These are phyloP conservation scores for Ganoderma meredithae DNA, from an alignment of 1,284 basidiomycete species.

Conservation along the genomic window DNA sequence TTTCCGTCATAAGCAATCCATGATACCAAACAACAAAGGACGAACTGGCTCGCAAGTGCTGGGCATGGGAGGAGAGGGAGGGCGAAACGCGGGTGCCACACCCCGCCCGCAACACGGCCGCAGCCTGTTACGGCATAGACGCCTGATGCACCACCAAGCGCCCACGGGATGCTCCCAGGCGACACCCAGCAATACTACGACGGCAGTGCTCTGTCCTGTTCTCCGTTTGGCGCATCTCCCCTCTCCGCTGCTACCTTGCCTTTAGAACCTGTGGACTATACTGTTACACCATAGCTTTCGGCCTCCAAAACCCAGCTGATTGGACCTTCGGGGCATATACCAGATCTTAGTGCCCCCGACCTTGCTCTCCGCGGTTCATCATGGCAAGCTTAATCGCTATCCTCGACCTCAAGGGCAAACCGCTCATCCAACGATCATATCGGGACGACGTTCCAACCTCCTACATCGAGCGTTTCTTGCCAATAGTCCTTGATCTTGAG, in stretches of 20 bases:
- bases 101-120: conserved; percentile 19
- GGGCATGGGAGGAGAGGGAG: conserved; percentile 27
- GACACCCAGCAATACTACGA: not conserved
- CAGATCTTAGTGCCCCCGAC: not conserved
- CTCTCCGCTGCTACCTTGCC: not conserved
- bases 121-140: conserved; percentile 1
- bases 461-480: conserved; percentile 93
- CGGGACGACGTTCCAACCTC: conserved; percentile 93
- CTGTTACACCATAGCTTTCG: not conserved
- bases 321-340: not conserved
- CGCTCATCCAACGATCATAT: conserved; percentile 97
- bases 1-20: not conserved
- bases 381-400: conserved; percentile 87
- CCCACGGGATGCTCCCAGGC: not conserved
- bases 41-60: conserved; percentile 26
- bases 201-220: not conserved
- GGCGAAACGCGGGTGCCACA: conserved; percentile 23
- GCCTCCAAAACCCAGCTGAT: not conserved
- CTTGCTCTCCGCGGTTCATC: not conserved
- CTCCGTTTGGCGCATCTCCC: not conserved
- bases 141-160: conserved; percentile 13
- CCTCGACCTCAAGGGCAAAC: conserved; percentile 98
- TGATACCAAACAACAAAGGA: not conserved
- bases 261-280: not conserved
- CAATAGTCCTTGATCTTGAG: conserved; percentile 95